Conservation (phyloP, 1,284 basidiomycete species). For the Ganoderma resinaceum region DNA sequence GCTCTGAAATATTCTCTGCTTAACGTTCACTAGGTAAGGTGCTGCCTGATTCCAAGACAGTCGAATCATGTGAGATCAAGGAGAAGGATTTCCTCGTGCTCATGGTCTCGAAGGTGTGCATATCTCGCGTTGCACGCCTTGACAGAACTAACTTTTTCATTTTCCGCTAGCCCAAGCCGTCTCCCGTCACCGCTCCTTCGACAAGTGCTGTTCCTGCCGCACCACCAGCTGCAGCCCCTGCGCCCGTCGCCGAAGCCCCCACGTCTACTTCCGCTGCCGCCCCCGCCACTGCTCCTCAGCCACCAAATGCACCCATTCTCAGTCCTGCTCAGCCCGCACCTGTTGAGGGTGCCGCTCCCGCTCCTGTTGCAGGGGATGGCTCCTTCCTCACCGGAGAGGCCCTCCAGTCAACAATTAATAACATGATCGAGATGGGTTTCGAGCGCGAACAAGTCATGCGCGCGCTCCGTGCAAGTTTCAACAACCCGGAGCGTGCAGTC, state of each 20-base stretch:
- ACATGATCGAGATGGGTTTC: slow-evolving; percentile 97
- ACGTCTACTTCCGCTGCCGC: slow-evolving; percentile 44
- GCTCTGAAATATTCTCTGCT: not conserved
- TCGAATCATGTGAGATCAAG: slow-evolving; percentile 92
- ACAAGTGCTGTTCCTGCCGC: slow-evolving; percentile 40
- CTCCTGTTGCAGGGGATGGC: slow-evolving; percentile 53
- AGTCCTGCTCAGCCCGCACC: slow-evolving; percentile 47
- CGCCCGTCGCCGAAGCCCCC: slow-evolving; percentile 41
- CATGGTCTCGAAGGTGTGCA: slow-evolving; percentile 93
- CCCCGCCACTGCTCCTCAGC: slow-evolving; percentile 45
- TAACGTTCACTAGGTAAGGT: slow-evolving; percentile 79
- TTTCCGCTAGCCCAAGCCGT: slow-evolving; percentile 61
- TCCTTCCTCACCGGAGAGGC: slow-evolving; percentile 79
- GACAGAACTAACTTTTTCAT: not conserved
- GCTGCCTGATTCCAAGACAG: slow-evolving; percentile 86
- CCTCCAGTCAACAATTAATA: slow-evolving; percentile 78
- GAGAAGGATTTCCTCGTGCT: slow-evolving; percentile 99
- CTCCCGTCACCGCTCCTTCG: slow-evolving; percentile 41
- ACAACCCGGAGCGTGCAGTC: slow-evolving; percentile 97
- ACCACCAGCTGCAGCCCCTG: slow-evolving; percentile 39
- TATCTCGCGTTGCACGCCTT: too few relatives aligned
- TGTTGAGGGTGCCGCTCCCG: slow-evolving; percentile 45
- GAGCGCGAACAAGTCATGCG: slow-evolving; percentile 85
- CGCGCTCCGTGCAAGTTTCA: slow-evolving; percentile 93
- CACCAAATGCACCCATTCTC: slow-evolving; percentile 42